Percentiles rank a stretch among this genome's conserved stretches.
Conservation (phyloP, 495 filamentous ascomycete genomes). For the Penicillium herquei region DNA sequence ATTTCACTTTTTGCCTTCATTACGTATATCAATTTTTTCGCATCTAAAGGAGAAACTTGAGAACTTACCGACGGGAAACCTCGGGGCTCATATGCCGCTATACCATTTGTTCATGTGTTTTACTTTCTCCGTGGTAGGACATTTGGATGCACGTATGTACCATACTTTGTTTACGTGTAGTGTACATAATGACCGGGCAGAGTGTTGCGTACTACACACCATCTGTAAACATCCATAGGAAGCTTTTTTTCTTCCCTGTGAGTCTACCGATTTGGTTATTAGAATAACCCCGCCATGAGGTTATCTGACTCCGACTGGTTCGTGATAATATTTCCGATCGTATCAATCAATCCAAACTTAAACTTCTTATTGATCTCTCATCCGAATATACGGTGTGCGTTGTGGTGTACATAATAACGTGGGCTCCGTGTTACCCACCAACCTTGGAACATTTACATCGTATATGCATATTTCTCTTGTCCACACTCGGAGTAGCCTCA, state of each 20-base stretch:
- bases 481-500: not conserved
- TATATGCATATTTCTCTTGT: not conserved
- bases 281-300: constrained; percentile 9
- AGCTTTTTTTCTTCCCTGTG: not conserved
- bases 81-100: constrained; percentile 5
- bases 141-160: too few species aligned
- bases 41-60: too few species aligned
- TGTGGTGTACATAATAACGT: constrained; percentile 7
- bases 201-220: too few species aligned
- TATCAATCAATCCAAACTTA: not conserved
- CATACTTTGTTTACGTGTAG: too few species aligned
- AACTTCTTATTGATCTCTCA: constrained; percentile 4
- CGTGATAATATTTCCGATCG: not conserved
- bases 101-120: not conserved
- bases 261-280: not conserved
- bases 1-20: not conserved
- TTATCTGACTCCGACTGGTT: not conserved
- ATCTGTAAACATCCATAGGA: not conserved
- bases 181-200: too few species aligned
- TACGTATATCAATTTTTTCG: constrained; percentile 7
- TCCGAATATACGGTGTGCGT: constrained; percentile 20
- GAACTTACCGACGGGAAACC: constrained; percentile 2
- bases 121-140: too few species aligned
- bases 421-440: not conserved
- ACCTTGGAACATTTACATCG: too few species aligned